A percentile compares a stretch with the other conserved stretches of the same genome.
phyloP scores from a whole-genome alignment of 495 filamentous ascomycete species.

The Lineolata rhizophorae region DNA sequence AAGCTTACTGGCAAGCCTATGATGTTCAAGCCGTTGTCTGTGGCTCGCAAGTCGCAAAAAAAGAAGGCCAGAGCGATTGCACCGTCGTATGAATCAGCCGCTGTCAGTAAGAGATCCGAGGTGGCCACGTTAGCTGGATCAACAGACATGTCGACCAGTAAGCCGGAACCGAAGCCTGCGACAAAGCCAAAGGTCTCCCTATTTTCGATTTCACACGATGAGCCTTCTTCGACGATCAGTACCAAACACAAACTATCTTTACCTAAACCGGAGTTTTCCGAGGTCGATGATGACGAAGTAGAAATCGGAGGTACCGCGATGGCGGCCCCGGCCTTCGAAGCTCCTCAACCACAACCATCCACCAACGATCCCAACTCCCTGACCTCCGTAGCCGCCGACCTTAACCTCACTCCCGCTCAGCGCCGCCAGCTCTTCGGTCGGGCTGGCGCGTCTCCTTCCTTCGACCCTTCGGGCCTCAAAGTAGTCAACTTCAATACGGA shows the following conservation, averaged over 20 bases:
- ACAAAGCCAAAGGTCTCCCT: slow-evolving; percentile 29
- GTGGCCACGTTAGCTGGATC: too few relatives aligned
- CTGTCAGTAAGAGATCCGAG: too few relatives aligned
- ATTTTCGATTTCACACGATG: slow-evolving; percentile 30
- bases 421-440: slow-evolving; percentile 71
- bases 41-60: slow-evolving; percentile 50
- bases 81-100: slow-evolving; percentile 5
- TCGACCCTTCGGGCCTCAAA: slow-evolving; percentile 16
- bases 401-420: slow-evolving; percentile 51
- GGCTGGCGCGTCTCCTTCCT: slow-evolving; percentile 16
- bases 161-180: slow-evolving; percentile 4
- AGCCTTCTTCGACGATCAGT: slow-evolving; percentile 20
- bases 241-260: slow-evolving; percentile 12
- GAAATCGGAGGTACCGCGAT: background rate
- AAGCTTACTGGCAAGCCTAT: slow-evolving; percentile 54
- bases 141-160: slow-evolving; percentile 1
- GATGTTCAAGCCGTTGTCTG: slow-evolving; percentile 77
- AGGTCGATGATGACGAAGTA: background rate
- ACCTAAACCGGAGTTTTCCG: background rate
- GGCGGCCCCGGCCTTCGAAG: background rate
- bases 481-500: slow-evolving; percentile 73
- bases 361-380: slow-evolving; percentile 24
- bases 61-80: slow-evolving; percentile 17
- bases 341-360: too few relatives aligned
- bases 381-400: slow-evolving; percentile 40